A percentile compares a stretch with the other conserved stretches of the same genome.
Evolutionary conservation across 2,329 filamentous ascomycete species (phyloP).

Genomic region (Helotiales sp.): DNA sequence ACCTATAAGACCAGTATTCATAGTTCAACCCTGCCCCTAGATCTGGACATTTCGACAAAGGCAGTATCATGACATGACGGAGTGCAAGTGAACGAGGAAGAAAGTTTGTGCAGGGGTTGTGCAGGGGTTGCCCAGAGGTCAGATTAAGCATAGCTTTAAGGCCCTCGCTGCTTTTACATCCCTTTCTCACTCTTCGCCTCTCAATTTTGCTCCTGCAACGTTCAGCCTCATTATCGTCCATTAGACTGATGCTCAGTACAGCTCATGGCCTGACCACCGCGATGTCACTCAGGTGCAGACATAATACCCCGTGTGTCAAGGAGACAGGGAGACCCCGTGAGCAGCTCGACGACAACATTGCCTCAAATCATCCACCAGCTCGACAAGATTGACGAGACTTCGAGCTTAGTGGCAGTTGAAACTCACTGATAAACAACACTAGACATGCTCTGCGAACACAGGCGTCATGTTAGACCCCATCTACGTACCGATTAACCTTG

Average conservation of each 20-base stretch:
- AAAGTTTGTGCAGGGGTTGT: too few relatives aligned
- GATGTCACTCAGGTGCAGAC: background rate
- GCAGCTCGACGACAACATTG: too few relatives aligned
- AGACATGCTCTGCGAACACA: too few relatives aligned
- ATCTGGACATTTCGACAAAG: background rate
- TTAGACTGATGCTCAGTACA: background rate
- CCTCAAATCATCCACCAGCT: too few relatives aligned
- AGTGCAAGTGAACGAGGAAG: background rate
- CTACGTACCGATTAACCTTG: conserved; percentile 8
- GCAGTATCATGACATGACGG: background rate
- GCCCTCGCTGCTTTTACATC: background rate
- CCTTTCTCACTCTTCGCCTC: background rate
- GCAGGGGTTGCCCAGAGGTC: background rate
- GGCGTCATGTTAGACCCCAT: background rate
- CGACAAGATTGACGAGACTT: too few relatives aligned
- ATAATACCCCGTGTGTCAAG: too few relatives aligned
- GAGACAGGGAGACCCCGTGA: too few relatives aligned
- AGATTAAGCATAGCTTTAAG: background rate
- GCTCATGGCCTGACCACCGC: background rate
- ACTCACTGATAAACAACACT: too few relatives aligned
- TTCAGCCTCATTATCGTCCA: background rate
- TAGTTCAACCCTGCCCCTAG: too few relatives aligned
- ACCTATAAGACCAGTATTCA: too few relatives aligned
- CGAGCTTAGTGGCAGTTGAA: too few relatives aligned
- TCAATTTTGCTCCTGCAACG: background rate